Conservation (phyloP, 1,284 basidiomycete species). For the Ustilago hordei region DNA sequence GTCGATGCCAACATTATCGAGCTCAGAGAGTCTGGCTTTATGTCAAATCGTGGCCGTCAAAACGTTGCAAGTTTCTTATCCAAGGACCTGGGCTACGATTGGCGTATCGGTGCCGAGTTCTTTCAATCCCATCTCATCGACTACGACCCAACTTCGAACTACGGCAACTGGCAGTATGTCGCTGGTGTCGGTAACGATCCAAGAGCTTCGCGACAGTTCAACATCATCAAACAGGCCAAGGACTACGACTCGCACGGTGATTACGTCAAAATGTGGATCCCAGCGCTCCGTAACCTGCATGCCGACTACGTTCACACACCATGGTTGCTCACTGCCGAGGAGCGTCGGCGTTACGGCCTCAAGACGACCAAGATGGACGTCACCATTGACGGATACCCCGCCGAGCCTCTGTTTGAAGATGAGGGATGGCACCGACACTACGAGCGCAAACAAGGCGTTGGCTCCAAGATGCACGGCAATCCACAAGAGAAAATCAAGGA, state of each 20-base stretch:
- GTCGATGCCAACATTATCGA: conserved; percentile 75
- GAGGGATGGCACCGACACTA: conserved; percentile 63
- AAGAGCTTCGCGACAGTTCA: conserved; percentile 73
- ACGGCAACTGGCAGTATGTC: conserved; percentile 68
- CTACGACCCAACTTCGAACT: conserved; percentile 64
- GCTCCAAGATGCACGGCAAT: conserved; percentile 64
- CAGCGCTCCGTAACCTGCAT: conserved; percentile 71
- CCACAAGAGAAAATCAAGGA: conserved; percentile 66
- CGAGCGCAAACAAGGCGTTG: conserved; percentile 60
- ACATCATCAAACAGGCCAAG: conserved; percentile 74
- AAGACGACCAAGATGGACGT: conserved; percentile 61
- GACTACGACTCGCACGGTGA: conserved; percentile 73
- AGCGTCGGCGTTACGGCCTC: conserved; percentile 56
- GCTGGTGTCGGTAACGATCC: conserved; percentile 75
- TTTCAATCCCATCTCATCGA: conserved; percentile 72
- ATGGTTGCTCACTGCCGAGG: conserved; percentile 56
- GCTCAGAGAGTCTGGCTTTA: conserved; percentile 71
- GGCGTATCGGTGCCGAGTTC: conserved; percentile 74
- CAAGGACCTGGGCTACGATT: conserved; percentile 72
- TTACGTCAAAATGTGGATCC: conserved; percentile 73
- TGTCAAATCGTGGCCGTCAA: conserved; percentile 72
- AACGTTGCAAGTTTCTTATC: conserved; percentile 75
- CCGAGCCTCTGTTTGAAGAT: conserved; percentile 54
- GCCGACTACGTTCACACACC: conserved; percentile 65
- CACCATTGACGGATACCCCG: conserved; percentile 60